phyloP scores from a whole-genome alignment of 139 green algal genomes.

The Mesotaenium endlicherianum region DNA sequence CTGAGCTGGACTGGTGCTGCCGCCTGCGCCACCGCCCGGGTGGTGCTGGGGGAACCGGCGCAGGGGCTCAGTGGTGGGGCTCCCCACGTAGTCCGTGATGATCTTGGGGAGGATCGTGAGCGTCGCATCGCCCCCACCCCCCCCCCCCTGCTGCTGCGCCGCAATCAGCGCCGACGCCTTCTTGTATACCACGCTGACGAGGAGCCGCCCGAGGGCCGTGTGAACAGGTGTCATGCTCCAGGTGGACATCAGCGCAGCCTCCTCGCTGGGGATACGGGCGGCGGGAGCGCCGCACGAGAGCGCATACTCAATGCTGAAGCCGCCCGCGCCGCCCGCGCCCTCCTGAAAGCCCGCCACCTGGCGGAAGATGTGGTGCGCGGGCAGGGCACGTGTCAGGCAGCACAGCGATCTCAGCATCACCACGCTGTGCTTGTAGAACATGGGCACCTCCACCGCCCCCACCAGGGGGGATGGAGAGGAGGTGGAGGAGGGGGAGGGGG shows the following conservation, averaged over 20 bases:
- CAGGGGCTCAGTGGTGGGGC: conserved; percentile 28
- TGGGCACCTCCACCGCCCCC: conserved; percentile 32
- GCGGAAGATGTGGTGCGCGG: conserved; percentile 34
- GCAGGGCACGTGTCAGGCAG: conserved; percentile 28
- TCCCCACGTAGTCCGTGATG: conserved; percentile 50
- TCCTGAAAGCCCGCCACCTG: not conserved
- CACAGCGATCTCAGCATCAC: conserved; percentile 49
- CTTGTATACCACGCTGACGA: conserved; percentile 36
- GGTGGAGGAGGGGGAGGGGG: not conserved
- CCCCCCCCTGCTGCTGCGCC: too few species aligned
- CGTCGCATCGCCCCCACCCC: too few species aligned
- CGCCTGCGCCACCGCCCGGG: not conserved
- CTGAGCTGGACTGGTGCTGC: not conserved
- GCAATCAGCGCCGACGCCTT: conserved; percentile 29
- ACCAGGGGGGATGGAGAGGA: not conserved
- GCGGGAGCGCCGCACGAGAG: not conserved
- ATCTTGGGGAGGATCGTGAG: conserved; percentile 20
- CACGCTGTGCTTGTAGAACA: conserved; percentile 46
- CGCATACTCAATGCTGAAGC: not conserved
- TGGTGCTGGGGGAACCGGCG: not conserved
- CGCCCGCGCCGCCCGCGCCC: not conserved
- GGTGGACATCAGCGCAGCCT: conserved; percentile 22
- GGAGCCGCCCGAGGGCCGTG: conserved; percentile 27
- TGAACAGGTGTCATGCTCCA: conserved; percentile 21
- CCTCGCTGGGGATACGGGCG: too few species aligned